Conservation (phyloP, 176 grass and related monocot species). For the Raddia distichophylla region DNA sequence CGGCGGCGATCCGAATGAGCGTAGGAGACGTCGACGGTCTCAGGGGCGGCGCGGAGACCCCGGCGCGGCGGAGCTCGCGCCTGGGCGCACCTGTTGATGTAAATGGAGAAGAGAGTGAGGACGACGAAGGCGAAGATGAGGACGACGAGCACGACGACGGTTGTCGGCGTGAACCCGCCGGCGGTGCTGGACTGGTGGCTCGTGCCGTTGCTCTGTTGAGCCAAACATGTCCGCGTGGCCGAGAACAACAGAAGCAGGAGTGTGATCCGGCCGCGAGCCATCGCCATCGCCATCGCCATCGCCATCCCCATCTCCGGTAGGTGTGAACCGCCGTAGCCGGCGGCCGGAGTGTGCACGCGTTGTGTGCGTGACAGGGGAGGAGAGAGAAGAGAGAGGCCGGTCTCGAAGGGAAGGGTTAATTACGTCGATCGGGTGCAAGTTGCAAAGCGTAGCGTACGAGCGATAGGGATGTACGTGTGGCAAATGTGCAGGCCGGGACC, state of each 20-base stretch:
- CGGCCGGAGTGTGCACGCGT: background rate
- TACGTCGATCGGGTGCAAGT: too few species aligned
- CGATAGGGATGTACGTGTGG: background rate
- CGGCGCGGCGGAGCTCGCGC: background rate
- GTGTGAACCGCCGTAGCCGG: background rate
- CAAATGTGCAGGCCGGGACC: background rate
- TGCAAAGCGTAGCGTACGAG: constrained; percentile 26
- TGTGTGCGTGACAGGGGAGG: background rate
- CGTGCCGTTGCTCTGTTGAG: constrained; percentile 36
- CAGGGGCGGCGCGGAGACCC: background rate
- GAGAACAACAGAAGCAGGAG: background rate
- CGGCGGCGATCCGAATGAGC: background rate
- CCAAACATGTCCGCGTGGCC: background rate
- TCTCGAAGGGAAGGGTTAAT: constrained; percentile 27
- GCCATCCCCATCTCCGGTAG: constrained; percentile 20
- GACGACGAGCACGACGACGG: constrained; percentile 45
- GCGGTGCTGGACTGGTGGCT: background rate
- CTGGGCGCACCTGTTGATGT: constrained; percentile 52
- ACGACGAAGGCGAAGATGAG: constrained; percentile 52
- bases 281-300: background rate
- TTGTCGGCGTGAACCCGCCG: constrained; percentile 64
- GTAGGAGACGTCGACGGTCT: background rate
- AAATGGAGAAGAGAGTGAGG: constrained; percentile 70
- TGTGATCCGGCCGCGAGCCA: background rate
- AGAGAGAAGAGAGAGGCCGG: background rate